These are phyloP conservation scores for Gilbertella persicaria DNA, from an alignment of 371 early-diverging fungal genomes.

Conservation along the genomic window DNA sequence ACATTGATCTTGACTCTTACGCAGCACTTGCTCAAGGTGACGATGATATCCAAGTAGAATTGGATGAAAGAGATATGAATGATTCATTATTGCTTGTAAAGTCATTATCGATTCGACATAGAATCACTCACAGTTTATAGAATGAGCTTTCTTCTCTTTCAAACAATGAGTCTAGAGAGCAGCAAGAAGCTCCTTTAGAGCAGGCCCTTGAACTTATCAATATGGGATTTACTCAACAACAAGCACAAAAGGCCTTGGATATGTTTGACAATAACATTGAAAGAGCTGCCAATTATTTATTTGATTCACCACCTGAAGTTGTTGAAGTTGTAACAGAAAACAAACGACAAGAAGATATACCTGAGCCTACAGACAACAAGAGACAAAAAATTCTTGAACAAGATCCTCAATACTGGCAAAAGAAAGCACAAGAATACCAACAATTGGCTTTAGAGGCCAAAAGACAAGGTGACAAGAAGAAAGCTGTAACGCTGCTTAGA, in stretches of 20 bases:
- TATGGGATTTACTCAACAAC: slow-evolving; percentile 37
- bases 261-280: slow-evolving; percentile 35
- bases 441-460: slow-evolving; percentile 44
- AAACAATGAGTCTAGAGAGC: neutral
- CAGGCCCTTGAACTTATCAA: slow-evolving; percentile 16
- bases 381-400: slow-evolving; percentile 6
- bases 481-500: slow-evolving; percentile 38
- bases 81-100: slow-evolving; percentile 47
- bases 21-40: slow-evolving; percentile 36
- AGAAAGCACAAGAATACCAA: slow-evolving; percentile 36
- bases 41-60: slow-evolving; percentile 39
- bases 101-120: too few relatives aligned
- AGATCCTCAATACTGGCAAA: slow-evolving; percentile 23
- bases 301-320: slow-evolving; percentile 22
- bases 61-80: slow-evolving; percentile 41
- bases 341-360: neutral
- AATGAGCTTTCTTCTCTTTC: slow-evolving; percentile 28
- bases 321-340: slow-evolving; percentile 1
- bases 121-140: slow-evolving; percentile 17
- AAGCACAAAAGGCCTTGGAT: slow-evolving; percentile 28
- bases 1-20: slow-evolving; percentile 44
- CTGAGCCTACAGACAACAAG: neutral
- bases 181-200: neutral
- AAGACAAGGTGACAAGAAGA: slow-evolving; percentile 43
- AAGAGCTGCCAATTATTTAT: slow-evolving; percentile 38